These are phyloP conservation scores for Pichia sp. DNA, from an alignment of 1,139 yeast genomes.

Conservation along the genomic window DNA sequence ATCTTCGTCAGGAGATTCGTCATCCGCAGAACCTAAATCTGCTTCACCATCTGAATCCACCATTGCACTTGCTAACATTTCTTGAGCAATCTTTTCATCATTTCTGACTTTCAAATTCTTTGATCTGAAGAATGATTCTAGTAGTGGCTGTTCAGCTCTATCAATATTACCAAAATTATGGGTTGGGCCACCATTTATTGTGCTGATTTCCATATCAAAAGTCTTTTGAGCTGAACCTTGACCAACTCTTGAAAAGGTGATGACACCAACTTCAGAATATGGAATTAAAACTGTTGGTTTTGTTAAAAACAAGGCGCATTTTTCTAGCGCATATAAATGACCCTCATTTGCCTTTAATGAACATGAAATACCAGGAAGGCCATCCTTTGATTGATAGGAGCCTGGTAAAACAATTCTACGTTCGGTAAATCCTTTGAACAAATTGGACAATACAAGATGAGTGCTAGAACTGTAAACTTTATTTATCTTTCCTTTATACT, in stretches of 20 bases:
- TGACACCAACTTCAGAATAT: conserved; percentile 66
- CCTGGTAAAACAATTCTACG: conserved; percentile 84
- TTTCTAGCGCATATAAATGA: conserved; percentile 81
- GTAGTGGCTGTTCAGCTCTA: conserved; percentile 77
- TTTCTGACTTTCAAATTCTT: conserved; percentile 79
- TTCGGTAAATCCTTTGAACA: conserved; percentile 85
- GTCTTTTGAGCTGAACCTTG: conserved; percentile 79
- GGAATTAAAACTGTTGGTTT: conserved; percentile 94
- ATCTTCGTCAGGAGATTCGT: conserved; percentile 51
- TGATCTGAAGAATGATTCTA: conserved; percentile 70
- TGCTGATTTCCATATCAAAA: conserved; percentile 78
- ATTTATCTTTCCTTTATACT: conserved; percentile 72
- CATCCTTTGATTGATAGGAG: conserved; percentile 63
- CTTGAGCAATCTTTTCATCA: conserved; percentile 84
- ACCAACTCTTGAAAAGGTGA: conserved; percentile 87
- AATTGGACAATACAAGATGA: conserved; percentile 81
- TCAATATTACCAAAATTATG: conserved; percentile 87
- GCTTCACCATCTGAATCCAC: conserved; percentile 67
- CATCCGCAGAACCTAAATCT: conserved; percentile 47
- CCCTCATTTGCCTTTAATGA: conserved; percentile 96
- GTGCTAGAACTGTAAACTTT: conserved; percentile 78
- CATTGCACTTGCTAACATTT: conserved; percentile 69
- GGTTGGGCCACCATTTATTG: conserved; percentile 60
- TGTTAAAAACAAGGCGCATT: conserved; percentile 84
- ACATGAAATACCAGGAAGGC: conserved; percentile 83